These are phyloP conservation scores for Boletus pseudopeckii DNA, from an alignment of 768 basidiomycete genomes.

Conservation along the genomic window DNA sequence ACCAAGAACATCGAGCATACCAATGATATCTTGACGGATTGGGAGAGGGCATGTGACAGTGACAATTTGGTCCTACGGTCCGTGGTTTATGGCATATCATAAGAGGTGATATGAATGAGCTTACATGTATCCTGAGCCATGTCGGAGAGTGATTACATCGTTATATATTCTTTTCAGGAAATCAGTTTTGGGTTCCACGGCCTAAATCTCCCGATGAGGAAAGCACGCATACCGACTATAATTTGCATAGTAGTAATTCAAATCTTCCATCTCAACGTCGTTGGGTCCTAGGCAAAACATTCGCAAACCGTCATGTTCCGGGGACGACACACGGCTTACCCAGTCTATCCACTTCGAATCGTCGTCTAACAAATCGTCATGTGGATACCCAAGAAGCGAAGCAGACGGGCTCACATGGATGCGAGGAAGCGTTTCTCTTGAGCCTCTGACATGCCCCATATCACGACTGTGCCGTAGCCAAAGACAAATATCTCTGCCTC, in stretches of 20 bases:
- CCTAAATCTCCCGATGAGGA: slow-evolving; percentile 2
- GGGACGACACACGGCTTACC: slow-evolving; percentile 40
- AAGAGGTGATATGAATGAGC: slow-evolving; percentile 28
- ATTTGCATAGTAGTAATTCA: slow-evolving; percentile 96
- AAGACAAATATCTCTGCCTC: slow-evolving; percentile 92
- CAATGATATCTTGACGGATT: slow-evolving; percentile 95
- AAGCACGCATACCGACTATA: slow-evolving; percentile 72
- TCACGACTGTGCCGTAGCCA: slow-evolving; percentile 91
- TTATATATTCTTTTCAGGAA: slow-evolving; percentile 75
- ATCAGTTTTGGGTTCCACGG: slow-evolving; percentile 31
- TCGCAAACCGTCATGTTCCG: slow-evolving; percentile 1
- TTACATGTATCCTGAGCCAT: slow-evolving; percentile 94
- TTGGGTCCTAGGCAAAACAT: slow-evolving; percentile 58
- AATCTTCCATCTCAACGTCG: slow-evolving; percentile 92
- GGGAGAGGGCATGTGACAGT: slow-evolving; percentile 89
- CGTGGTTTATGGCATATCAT: slow-evolving; percentile 7
- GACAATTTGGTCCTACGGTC: slow-evolving; percentile 86
- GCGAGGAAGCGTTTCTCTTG: slow-evolving; percentile 89
- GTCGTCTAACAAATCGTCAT: slow-evolving; percentile 54
- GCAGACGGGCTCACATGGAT: slow-evolving; percentile 66
- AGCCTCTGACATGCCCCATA: slow-evolving; percentile 96
- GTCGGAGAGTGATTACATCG: slow-evolving; percentile 92
- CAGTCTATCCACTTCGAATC: slow-evolving; percentile 90
- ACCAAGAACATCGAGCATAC: slow-evolving; percentile 37
- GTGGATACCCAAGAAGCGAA: background rate